Evolutionary conservation across 108 stramenopile genomes (phyloP).

Genomic region (Skeletonema tropicum): DNA sequence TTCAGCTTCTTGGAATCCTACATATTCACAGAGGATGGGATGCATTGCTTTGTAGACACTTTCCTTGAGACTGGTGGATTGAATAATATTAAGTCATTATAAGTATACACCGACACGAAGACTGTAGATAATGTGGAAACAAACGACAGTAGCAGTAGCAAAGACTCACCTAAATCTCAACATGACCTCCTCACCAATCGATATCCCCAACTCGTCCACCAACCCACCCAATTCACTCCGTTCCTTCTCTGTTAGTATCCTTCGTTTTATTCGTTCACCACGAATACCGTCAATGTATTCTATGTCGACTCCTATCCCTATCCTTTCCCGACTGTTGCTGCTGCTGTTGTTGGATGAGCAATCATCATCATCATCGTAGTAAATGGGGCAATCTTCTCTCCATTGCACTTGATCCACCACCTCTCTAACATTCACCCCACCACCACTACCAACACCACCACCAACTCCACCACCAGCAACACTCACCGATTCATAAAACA

Average conservation of each 20-base stretch:
- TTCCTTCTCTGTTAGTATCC: slow-evolving; percentile 73
- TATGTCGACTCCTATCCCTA: slow-evolving; percentile 78
- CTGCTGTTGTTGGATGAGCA: too few species aligned
- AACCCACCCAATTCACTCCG: slow-evolving; percentile 55
- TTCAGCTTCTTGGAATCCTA: slow-evolving; percentile 87
- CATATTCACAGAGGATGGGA: slow-evolving; percentile 79
- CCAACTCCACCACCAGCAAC: too few species aligned
- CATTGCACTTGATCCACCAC: not conserved
- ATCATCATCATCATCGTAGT: slow-evolving; percentile 12
- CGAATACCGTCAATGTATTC: slow-evolving; percentile 59
- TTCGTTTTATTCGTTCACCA: slow-evolving; percentile 56
- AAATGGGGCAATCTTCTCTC: slow-evolving; percentile 35
- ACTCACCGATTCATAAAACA: too few species aligned
- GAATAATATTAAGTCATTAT: not conserved
- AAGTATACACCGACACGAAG: not conserved
- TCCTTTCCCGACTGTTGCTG: not conserved
- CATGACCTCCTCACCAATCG: slow-evolving; percentile 77
- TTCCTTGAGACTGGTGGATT: slow-evolving; percentile 67
- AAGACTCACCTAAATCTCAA: slow-evolving; percentile 70
- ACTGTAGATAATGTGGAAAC: too few species aligned
- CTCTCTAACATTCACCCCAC: not conserved
- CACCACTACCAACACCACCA: not conserved
- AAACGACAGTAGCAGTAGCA: not conserved
- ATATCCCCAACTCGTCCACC: slow-evolving; percentile 50
- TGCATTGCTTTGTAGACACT: slow-evolving; percentile 89